phyloP scores from a whole-genome alignment of 2,329 filamentous ascomycete genomes.

The Diaporthe sp. region DNA sequence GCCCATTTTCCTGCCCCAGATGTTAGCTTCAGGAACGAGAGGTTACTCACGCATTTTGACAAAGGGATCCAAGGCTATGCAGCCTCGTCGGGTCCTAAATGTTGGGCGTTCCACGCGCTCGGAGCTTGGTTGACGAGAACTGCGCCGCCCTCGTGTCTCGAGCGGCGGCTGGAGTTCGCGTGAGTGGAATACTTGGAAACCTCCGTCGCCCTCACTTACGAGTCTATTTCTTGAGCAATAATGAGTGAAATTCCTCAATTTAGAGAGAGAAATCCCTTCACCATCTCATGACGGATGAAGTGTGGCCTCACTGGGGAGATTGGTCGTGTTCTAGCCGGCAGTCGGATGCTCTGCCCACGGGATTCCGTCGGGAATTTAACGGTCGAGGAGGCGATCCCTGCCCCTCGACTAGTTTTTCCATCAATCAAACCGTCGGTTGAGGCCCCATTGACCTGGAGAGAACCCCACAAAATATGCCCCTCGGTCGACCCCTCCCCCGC shows the following conservation, averaged over 20 bases:
- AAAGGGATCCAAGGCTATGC: background rate
- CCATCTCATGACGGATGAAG: conserved; percentile 15
- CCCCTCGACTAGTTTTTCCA: conserved; percentile 36
- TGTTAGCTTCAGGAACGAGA: background rate
- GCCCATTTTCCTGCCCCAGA: rapidly evolving
- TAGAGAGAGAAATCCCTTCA: background rate
- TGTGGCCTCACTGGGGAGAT: background rate
- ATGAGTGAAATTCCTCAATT: background rate
- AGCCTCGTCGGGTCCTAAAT: background rate
- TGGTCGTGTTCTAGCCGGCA: conserved; percentile 20
- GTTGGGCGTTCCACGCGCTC: no score
- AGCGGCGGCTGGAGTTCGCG: no score
- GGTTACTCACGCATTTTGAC: no score
- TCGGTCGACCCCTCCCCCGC: conserved; percentile 26
- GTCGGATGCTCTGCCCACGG: conserved; percentile 26
- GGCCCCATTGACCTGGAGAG: conserved; percentile 27
- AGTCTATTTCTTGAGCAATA: rapidly evolving
- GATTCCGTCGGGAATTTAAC: conserved; percentile 28
- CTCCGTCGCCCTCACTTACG: no score
- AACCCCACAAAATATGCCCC: conserved; percentile 33
- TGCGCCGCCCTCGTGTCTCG: background rate
- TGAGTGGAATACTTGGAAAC: no score
- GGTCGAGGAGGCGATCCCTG: conserved; percentile 25
- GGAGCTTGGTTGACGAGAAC: background rate
- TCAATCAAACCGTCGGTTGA: conserved; percentile 28